Evolutionary conservation across 1,139 yeast species (phyloP).

Genomic region (Eremothecium sinecaudum): DNA sequence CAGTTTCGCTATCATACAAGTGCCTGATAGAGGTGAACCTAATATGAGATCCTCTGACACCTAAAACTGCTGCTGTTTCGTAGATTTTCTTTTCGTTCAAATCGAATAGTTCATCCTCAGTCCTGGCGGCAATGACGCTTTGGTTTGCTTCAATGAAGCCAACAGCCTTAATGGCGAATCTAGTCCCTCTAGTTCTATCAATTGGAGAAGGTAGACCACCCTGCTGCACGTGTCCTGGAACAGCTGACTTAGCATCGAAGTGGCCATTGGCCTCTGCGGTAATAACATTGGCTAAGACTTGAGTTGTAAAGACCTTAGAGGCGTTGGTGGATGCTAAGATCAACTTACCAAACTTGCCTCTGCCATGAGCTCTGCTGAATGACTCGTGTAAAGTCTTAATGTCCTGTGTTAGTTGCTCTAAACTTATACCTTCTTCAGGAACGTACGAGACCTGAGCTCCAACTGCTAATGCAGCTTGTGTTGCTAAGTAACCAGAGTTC

Average conservation of each 20-base stretch:
- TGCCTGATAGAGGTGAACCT: conserved; percentile 63
- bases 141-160: conserved; percentile 51
- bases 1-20: conserved; percentile 81
- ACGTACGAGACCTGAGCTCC: conserved; percentile 72
- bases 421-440: conserved; percentile 58
- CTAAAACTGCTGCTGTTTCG: conserved; percentile 75
- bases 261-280: conserved; percentile 64
- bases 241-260: conserved; percentile 89
- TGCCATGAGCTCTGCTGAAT: conserved; percentile 50
- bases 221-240: conserved; percentile 97
- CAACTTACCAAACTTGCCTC: conserved; percentile 69
- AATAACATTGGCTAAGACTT: conserved; percentile 72
- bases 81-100: conserved; percentile 32
- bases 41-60: conserved; percentile 71
- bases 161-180: conserved; percentile 61
- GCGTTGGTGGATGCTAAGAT: conserved; percentile 81
- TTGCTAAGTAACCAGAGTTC: conserved; percentile 69
- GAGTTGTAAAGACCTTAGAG: conserved; percentile 70
- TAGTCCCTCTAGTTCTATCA: conserved; percentile 64
- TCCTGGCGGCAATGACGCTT: conserved; percentile 25
- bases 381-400: conserved; percentile 47
- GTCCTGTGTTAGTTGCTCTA: conserved; percentile 54
- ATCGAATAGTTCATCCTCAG: conserved; percentile 28
- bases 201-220: conserved; percentile 73
- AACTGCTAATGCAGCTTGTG: conserved; percentile 55